Evolutionary conservation across 2,329 filamentous ascomycete species (phyloP).

Genomic region (Penicillium aurantiogriseum): DNA sequence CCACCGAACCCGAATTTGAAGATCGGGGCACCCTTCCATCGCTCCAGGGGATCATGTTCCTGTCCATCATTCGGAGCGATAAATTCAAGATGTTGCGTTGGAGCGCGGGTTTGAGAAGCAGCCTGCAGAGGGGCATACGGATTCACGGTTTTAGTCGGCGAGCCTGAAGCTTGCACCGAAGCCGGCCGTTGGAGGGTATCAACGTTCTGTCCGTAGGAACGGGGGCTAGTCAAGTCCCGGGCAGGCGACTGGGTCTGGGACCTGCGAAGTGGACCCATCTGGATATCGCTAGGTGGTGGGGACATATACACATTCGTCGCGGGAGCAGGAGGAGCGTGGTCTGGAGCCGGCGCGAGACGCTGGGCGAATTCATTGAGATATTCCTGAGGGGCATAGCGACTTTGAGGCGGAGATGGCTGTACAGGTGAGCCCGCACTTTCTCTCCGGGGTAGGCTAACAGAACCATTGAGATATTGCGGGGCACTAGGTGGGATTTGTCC

Average conservation of each 20-base stretch:
- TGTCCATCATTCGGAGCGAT: slow-evolving; percentile 57
- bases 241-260: slow-evolving; percentile 61
- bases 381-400: slow-evolving; percentile 34
- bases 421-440: slow-evolving; percentile 10
- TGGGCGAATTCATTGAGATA: slow-evolving; percentile 36
- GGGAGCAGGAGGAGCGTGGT: slow-evolving; percentile 14
- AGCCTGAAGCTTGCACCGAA: slow-evolving; percentile 52
- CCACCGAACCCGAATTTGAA: slow-evolving; percentile 89
- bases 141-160: slow-evolving; percentile 39
- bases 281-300: slow-evolving; percentile 25
- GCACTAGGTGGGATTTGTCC: slow-evolving; percentile 20
- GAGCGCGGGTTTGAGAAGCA: slow-evolving; percentile 40
- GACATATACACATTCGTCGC: slow-evolving; percentile 19
- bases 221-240: slow-evolving; percentile 51
- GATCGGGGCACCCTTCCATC: slow-evolving; percentile 87
- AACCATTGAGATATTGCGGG: slow-evolving; percentile 10
- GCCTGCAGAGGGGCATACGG: slow-evolving; percentile 36
- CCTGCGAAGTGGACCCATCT: slow-evolving; percentile 45
- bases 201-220: slow-evolving; percentile 41
- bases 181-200: slow-evolving; percentile 54
- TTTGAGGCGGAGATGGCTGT: slow-evolving; percentile 29
- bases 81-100: slow-evolving; percentile 54
- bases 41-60: slow-evolving; percentile 70
- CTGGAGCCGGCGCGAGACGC: slow-evolving; percentile 26
- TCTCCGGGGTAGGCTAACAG: background rate